Percentiles rank a stretch among this genome's conserved stretches.
Conservation (phyloP, 176 grass and related monocot genomes). For the Puccinellia tenuiflora region DNA sequence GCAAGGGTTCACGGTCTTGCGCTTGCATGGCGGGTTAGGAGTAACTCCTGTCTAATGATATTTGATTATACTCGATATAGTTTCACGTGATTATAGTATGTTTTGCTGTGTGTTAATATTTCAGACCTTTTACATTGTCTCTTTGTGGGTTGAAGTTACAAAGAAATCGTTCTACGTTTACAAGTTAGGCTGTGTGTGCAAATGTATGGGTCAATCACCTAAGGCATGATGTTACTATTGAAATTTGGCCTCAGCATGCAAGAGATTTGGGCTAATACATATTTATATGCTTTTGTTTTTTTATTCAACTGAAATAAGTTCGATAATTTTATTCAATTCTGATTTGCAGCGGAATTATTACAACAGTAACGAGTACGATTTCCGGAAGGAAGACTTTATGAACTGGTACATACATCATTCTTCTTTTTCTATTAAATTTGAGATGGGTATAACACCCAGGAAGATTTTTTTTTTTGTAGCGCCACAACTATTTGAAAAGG, state of each 20-base stretch:
- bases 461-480: neutral
- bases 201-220: neutral
- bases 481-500: neutral
- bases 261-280: neutral
- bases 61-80: neutral
- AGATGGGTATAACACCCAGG: neutral
- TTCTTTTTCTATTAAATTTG: neutral
- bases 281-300: neutral
- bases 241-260: neutral
- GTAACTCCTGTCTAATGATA: neutral
- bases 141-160: neutral
- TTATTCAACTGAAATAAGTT: neutral
- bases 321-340: neutral
- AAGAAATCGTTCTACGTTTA: neutral
- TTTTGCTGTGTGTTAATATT: neutral
- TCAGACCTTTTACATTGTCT: neutral
- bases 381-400: neutral
- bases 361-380: neutral
- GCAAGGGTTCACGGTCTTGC: no score
- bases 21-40: neutral
- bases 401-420: neutral
- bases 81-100: neutral
- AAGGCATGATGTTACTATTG: neutral
- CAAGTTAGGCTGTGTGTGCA: neutral
- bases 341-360: neutral